A percentile compares a stretch with the other conserved stretches of the same genome.
Conservation (phyloP, 2,329 filamentous ascomycete genomes). For the Huntiella savannae region DNA sequence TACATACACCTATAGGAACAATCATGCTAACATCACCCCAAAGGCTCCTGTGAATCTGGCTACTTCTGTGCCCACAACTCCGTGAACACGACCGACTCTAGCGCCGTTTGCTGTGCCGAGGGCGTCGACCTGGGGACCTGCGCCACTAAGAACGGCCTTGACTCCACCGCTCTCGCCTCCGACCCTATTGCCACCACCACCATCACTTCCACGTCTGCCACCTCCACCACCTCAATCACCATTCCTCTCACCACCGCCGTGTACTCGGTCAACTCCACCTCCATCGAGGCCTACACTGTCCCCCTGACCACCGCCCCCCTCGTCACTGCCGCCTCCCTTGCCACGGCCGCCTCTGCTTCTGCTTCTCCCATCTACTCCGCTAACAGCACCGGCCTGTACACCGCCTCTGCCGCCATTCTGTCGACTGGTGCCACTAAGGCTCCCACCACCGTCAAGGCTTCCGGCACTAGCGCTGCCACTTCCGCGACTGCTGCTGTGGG, state of each 20-base stretch:
- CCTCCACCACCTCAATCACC: constrained; percentile 12
- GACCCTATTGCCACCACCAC: constrained; percentile 18
- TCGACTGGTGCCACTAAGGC: neutral
- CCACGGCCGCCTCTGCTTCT: neutral
- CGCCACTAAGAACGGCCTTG: constrained; percentile 31
- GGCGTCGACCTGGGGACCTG: constrained; percentile 33
- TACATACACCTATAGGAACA: neutral
- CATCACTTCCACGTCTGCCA: constrained; percentile 16
- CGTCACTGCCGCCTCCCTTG: constrained; percentile 1
- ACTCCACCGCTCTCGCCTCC: constrained; percentile 24
- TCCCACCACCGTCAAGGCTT: neutral
- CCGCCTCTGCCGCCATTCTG: constrained; percentile 3
- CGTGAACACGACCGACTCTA: constrained; percentile 15
- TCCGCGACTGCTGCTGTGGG: neutral
- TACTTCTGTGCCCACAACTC: constrained; percentile 44
- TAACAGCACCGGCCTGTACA: constrained; percentile 5
- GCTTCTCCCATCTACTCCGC: neutral
- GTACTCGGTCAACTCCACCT: constrained; percentile 7
- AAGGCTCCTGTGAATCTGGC: constrained; percentile 40
- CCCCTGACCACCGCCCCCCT: constrained; percentile 5
- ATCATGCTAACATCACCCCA: constrained; percentile 4
- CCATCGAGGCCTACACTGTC: neutral
- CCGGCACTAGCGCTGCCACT: neutral
- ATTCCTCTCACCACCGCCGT: constrained; percentile 7
- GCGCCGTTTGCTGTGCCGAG: constrained; percentile 43